phyloP scores from a whole-genome alignment of 345 rosid genomes.

The Arabidopsis arenosa region DNA sequence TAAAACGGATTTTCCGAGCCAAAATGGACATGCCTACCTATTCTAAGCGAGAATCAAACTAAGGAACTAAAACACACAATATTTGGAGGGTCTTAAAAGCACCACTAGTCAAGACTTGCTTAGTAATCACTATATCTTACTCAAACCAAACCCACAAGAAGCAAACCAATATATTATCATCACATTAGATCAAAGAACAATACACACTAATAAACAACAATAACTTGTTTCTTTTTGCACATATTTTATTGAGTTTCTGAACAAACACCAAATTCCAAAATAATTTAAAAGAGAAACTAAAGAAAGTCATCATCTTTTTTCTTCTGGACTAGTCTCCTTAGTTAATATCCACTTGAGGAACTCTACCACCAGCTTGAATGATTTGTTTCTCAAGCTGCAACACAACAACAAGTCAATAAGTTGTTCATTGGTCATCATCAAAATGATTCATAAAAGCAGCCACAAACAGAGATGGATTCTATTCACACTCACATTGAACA shows the following conservation, averaged over 20 bases:
- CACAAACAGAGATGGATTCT: background rate
- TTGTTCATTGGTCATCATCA: background rate
- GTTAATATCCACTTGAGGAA: conserved; percentile 44
- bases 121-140: background rate
- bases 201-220: conserved; percentile 25
- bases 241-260: conserved; percentile 16
- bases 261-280: conserved; percentile 30
- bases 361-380: conserved; percentile 44
- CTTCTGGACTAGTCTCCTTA: conserved; percentile 30
- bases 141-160: background rate
- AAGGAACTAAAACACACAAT: background rate
- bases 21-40: background rate
- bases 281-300: conserved; percentile 2
- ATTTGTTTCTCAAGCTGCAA: conserved; percentile 47
- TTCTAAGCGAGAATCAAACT: background rate
- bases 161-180: conserved; percentile 19
- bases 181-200: conserved; percentile 18
- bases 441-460: conserved; percentile 2
- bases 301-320: conserved; percentile 21
- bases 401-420: background rate
- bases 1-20: too few relatives aligned
- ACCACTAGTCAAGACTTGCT: background rate
- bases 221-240: conserved; percentile 12
- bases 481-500: conserved; percentile 60
- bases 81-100: background rate